Evolutionary conservation across 2,329 filamentous ascomycete species (phyloP), one percentile per base, ranked within the genome.

Genomic region (Fusarium caatingaense): DNA sequence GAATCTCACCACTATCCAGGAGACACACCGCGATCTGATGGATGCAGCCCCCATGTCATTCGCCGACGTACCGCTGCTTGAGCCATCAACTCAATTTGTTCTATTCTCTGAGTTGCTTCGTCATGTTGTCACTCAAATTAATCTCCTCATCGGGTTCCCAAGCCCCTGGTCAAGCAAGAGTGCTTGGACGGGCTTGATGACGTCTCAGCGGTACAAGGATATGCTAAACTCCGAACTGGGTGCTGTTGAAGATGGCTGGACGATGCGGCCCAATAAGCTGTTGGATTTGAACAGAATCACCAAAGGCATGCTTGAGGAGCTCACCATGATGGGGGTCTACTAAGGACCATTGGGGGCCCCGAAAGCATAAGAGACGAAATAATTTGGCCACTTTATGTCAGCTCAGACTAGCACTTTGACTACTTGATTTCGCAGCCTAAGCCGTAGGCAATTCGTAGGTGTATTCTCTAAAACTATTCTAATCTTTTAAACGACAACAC

Each of bases 211-310:
- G 8, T 69, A 74, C 27, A 69, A 67, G 12, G 62, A 72, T 21
- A 64, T 77, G 66, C 44, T 77, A 11, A 77, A 75, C 42, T 57
- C 60, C 12, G 76, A 77, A 56, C n/a, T 77, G 21, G 74, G 76
- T 4, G 49, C 47, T 20, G 71, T 74, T 4, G 71, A 75, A 6
- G 68, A 62, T 11, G 32, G 51, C 9, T 76, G 72, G 73, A 74
- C 74, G 3, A 61, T 66, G 4, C 57, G 74, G 10, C 74, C 74
- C 5, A 45, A 21, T 25, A 68, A 60, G 27, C 8, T 76, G 6
- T 45, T 76, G 20, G 72, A 76, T 20, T 49, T 62, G 21, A 69
- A 61, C n/a, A 68, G 28, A 30, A 30, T 58, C 40, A 66, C 63
- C 8, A 76, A 74, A 40, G 64, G 66, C 3, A 37, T 75, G 21